Conservation (phyloP, 805 yeast genomes). For the Yamadazyma ubonensis region DNA sequence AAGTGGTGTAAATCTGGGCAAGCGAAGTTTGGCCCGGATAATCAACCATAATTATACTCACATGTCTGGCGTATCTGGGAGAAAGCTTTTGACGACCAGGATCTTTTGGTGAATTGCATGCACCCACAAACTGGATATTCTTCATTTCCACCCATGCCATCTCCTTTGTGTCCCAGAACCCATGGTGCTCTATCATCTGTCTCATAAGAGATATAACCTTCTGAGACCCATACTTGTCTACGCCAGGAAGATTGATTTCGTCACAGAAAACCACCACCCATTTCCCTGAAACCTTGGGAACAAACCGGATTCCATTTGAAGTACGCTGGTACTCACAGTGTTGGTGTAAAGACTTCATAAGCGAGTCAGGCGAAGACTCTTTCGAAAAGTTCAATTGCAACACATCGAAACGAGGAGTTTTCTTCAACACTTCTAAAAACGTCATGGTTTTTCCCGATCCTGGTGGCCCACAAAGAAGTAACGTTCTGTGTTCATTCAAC, state of each 20-base stretch:
- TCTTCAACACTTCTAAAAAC: conserved; percentile 62
- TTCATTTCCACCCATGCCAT: conserved; percentile 64
- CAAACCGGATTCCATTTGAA: conserved; percentile 49
- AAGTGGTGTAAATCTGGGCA: conserved; percentile 61
- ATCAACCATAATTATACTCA: conserved; percentile 67
- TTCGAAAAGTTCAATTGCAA: conserved; percentile 79
- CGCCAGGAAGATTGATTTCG: conserved; percentile 79
- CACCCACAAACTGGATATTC: conserved; percentile 84
- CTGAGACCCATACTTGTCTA: conserved; percentile 74
- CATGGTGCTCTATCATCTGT: conserved; percentile 67
- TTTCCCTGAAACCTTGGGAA: conserved; percentile 61
- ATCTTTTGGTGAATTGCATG: conserved; percentile 88
- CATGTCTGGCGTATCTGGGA: conserved; percentile 64
- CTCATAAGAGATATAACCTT: conserved; percentile 68
- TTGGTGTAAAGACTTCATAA: conserved; percentile 68
- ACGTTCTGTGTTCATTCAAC: conserved; percentile 54
- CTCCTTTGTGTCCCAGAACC: conserved; percentile 70
- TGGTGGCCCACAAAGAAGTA: conserved; percentile 91
- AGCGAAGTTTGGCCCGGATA: conserved; percentile 71
- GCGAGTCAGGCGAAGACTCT: conserved; percentile 62
- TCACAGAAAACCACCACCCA: conserved; percentile 87
- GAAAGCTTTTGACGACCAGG: conserved; percentile 65
- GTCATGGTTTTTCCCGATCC: conserved; percentile 98
- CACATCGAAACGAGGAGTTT: conserved; percentile 55
- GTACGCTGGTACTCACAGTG: conserved; percentile 60